Evolutionary conservation across 1,284 basidiomycete species (phyloP).

Genomic region (Chalciporus sp.): DNA sequence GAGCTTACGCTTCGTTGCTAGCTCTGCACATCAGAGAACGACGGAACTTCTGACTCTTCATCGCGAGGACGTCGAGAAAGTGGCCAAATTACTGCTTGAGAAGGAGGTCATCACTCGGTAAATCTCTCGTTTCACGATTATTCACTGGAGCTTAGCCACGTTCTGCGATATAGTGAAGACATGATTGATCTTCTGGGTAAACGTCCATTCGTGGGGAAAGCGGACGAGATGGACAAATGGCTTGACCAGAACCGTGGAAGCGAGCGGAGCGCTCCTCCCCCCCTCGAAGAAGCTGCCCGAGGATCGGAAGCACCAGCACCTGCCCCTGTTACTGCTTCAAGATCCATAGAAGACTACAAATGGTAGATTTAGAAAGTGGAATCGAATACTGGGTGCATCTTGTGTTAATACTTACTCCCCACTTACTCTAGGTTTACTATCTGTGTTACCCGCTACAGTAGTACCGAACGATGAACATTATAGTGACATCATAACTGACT

Average conservation of each 20-base stretch:
- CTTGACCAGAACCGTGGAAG: constrained; percentile 71
- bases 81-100: constrained; percentile 86
- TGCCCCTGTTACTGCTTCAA: constrained; percentile 53
- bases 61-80: constrained; percentile 90
- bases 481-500: background rate
- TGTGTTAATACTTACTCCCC: constrained; percentile 14
- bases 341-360: constrained; percentile 34
- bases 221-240: constrained; percentile 95
- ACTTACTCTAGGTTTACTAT: constrained; percentile 4
- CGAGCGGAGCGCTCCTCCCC: constrained; percentile 58
- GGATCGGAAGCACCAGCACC: constrained; percentile 47
- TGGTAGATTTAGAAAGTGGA: constrained; percentile 13
- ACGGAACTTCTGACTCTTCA: constrained; percentile 82
- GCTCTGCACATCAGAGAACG: constrained; percentile 84
- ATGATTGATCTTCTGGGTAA: constrained; percentile 87
- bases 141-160: background rate
- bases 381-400: background rate
- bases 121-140: constrained; percentile 20
- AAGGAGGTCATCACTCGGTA: constrained; percentile 96
- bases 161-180: constrained; percentile 60
- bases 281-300: constrained; percentile 50
- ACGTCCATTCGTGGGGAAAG: constrained; percentile 76
- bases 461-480: background rate
- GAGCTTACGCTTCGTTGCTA: constrained; percentile 29
- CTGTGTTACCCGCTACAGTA: background rate